Base-by-base conservation (phyloP, 2,329 filamentous ascomycete species). In the Grosmannia penicillata region DNA sequence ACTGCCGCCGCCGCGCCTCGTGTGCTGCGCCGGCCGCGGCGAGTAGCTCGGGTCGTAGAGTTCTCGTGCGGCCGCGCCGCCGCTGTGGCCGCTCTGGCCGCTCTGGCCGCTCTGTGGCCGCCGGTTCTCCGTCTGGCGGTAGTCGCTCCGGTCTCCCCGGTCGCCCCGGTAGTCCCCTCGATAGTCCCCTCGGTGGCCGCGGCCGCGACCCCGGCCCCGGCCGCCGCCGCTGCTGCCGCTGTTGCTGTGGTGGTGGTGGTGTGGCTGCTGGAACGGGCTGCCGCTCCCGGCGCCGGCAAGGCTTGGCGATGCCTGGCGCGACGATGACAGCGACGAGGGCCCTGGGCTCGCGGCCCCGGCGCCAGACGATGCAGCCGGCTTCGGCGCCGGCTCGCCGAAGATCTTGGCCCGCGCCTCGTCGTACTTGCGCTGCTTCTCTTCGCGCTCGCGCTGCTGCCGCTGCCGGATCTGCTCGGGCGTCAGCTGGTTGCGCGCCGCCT, bases 381-480 rank as follows among this genome's bases (percentile, higher is more conserved):
- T 31, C 4, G 43, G 41, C n/a, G 38, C 21, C 8, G 44, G 36
- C 44, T 45, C 75, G 17, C 86, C 86, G 56, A 95, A 89, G 39
- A 95, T 78, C 54, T 86, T 81, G 49, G 89, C 84, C 23, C 89
- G 72, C 6, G 78, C 83, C 61, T 94, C 86, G 44, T 93, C 82
- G 55, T 95, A 95, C 43, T 82, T 81, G 40, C 77, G 77, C 62
- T 93, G 82, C 62, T 91, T 94, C 61, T 93, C 86, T 53, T 93
- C 86, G 9, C 77, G 72, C 49, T 93, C 84, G 35, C 72, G 70
- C 54, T 85, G 75, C 38, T 87, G 82, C 52, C 81, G 81, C 19
- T 76, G 72, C 44, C 82, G 76, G 25, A 86, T 72, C 61, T 94
- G 81, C 49, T 89, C 82, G 4, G 79, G 72, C 0, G 75, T 81